These are phyloP conservation scores for Barbarea vulgaris DNA, from an alignment of 345 rosid species.

Conservation along the genomic window DNA sequence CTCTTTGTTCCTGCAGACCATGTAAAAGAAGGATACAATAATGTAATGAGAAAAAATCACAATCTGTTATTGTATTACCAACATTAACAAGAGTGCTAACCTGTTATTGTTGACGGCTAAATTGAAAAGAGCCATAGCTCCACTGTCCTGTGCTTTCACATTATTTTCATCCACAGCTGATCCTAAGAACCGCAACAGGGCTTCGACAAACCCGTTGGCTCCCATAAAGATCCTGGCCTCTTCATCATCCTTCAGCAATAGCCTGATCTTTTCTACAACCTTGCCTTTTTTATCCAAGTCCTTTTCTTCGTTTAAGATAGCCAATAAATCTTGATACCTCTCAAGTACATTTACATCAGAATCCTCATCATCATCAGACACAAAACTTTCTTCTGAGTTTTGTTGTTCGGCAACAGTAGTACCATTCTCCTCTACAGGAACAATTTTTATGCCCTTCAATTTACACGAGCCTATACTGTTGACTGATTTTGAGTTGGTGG, in stretches of 20 bases:
- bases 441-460: conserved; percentile 58
- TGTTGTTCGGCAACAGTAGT: conserved; percentile 47
- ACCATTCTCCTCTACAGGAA: conserved; percentile 75
- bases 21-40: not conserved
- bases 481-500: conserved; percentile 64
- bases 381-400: conserved; percentile 44
- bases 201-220: conserved; percentile 83
- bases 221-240: conserved; percentile 91
- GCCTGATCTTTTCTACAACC: conserved; percentile 73
- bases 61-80: not conserved
- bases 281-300: conserved; percentile 56
- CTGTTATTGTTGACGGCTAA: conserved; percentile 96
- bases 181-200: conserved; percentile 64
- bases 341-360: conserved; percentile 47
- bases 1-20: conserved; percentile 75
- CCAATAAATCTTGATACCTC: conserved; percentile 54
- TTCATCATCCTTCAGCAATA: conserved; percentile 83
- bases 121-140: conserved; percentile 97
- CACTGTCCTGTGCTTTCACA: conserved; percentile 61
- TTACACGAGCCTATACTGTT: conserved; percentile 53
- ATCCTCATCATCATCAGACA: conserved; percentile 45
- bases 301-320: conserved; percentile 54
- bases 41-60: conserved; percentile 13
- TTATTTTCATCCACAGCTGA: conserved; percentile 56
- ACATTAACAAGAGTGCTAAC: conserved; percentile 45